Conservation (phyloP, 1,139 yeast genomes). For the Candida frijolesensis region DNA sequence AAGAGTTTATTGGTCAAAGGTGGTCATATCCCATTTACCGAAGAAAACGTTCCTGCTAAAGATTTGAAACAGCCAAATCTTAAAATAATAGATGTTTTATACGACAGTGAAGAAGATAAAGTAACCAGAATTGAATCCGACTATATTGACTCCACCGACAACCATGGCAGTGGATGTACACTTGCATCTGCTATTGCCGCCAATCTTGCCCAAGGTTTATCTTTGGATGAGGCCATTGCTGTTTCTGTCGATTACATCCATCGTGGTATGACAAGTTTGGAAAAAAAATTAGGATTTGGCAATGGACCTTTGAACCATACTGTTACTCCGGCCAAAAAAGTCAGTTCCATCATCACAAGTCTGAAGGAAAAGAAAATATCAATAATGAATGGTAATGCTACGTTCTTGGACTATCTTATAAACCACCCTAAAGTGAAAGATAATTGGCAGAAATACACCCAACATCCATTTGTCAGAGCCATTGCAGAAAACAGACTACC, state of each 20-base stretch:
- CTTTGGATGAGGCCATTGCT: conserved; percentile 51
- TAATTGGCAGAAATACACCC: conserved; percentile 59
- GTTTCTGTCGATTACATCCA: conserved; percentile 68
- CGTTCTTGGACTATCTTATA: conserved; percentile 48
- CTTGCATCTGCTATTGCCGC: conserved; percentile 81
- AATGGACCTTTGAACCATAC: conserved; percentile 76
- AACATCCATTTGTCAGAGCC: conserved; percentile 62
- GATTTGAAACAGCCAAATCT: conserved; percentile 19
- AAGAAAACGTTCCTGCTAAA: conserved; percentile 17
- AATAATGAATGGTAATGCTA: conserved; percentile 6
- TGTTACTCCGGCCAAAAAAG: conserved; percentile 21
- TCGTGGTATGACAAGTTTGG: conserved; percentile 51
- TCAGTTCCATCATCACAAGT: conserved; percentile 14
- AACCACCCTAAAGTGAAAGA: conserved; percentile 57
- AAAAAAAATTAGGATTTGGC: conserved; percentile 53
- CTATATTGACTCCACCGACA: conserved; percentile 51
- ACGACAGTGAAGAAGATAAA: conserved; percentile 41
- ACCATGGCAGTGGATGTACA: conserved; percentile 95
- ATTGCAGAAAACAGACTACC: conserved; percentile 57
- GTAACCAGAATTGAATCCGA: conserved; percentile 52
- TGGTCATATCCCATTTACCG: conserved; percentile 69
- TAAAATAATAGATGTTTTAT: conserved; percentile 61
- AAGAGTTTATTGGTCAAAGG: conserved; percentile 73
- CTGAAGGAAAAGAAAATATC: conserved; percentile 3
- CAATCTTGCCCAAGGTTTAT: conserved; percentile 58